phyloP scores from a whole-genome alignment of 2,329 filamentous ascomycete species.

The Trichoderma atrobrunneum region DNA sequence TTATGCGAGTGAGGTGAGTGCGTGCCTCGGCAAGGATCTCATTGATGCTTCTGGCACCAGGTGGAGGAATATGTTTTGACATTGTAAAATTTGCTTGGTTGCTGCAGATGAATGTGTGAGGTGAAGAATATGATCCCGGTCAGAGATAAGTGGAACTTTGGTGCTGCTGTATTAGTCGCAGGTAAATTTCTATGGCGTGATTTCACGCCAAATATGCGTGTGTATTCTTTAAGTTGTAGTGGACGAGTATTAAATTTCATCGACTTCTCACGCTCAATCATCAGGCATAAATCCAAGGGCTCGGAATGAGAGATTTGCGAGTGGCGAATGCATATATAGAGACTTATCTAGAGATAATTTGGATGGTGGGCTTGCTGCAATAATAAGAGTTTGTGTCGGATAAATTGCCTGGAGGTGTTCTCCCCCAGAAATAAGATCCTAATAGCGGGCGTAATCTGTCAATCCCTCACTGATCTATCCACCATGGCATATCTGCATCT shows the following conservation, averaged over 20 bases:
- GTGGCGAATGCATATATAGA: background rate
- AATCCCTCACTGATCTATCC: background rate
- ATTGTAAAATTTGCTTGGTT: background rate
- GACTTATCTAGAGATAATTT: background rate
- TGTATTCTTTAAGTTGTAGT: background rate
- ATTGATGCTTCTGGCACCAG: conserved; percentile 20
- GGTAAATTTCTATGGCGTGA: background rate
- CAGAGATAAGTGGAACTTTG: background rate
- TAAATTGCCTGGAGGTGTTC: background rate
- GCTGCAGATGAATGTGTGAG: background rate
- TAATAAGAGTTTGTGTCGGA: background rate
- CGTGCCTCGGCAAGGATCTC: conserved; percentile 20
- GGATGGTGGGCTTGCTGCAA: background rate
- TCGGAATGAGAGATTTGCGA: background rate
- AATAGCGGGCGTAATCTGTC: background rate
- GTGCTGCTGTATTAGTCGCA: background rate
- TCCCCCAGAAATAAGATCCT: background rate
- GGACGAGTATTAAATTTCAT: background rate
- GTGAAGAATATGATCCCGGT: background rate
- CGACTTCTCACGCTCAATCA: background rate
- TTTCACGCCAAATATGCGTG: background rate
- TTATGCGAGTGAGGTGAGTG: conserved; percentile 12
- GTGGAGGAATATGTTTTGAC: conserved; percentile 18
- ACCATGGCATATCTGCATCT: background rate
- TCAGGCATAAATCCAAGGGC: background rate